Conservation (phyloP, 2,329 filamentous ascomycete species). For the Fusarium tuaranense region DNA sequence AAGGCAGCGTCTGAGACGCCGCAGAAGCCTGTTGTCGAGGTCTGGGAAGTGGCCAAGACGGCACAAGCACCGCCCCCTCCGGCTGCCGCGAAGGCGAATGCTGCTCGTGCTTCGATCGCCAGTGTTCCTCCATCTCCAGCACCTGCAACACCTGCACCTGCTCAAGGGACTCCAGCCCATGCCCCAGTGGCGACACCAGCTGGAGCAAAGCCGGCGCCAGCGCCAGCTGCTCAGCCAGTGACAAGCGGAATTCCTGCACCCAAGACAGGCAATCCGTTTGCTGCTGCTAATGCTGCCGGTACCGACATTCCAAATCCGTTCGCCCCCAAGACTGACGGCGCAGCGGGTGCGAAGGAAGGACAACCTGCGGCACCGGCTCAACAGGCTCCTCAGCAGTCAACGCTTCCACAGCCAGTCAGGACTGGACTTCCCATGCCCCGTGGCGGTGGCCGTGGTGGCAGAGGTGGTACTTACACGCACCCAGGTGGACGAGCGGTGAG, state of each 20-base stretch:
- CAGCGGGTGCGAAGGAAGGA: constrained; percentile 27
- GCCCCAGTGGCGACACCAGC: constrained; percentile 30
- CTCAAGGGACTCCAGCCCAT: constrained; percentile 21
- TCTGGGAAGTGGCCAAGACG: constrained; percentile 83
- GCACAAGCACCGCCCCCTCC: constrained; percentile 48
- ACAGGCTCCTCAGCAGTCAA: constrained; percentile 25
- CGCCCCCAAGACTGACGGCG: constrained; percentile 36
- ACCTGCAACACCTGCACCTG: constrained; percentile 35
- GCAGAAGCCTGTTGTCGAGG: constrained; percentile 83
- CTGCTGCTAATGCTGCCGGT: constrained; percentile 32
- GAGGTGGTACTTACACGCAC: constrained; percentile 53
- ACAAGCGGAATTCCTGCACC: constrained; percentile 38
- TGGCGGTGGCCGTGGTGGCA: constrained; percentile 53
- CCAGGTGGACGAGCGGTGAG: constrained; percentile 52
- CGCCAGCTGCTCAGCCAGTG: constrained; percentile 27
- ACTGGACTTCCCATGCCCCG: constrained; percentile 57
- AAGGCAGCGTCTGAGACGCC: constrained; percentile 89
- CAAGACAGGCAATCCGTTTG: constrained; percentile 50
- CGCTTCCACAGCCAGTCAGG: constrained; percentile 39
- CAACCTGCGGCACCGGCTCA: constrained; percentile 29
- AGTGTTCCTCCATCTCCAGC: constrained; percentile 39
- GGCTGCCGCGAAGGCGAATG: constrained; percentile 39
- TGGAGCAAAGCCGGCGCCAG: constrained; percentile 30
- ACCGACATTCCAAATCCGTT: constrained; percentile 46
- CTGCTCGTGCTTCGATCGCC: constrained; percentile 38